Evolutionary conservation across 2,329 filamentous ascomycete genomes (phyloP), one percentile per base, ranked within the genome.

Genomic region (Claviceps monticola): DNA sequence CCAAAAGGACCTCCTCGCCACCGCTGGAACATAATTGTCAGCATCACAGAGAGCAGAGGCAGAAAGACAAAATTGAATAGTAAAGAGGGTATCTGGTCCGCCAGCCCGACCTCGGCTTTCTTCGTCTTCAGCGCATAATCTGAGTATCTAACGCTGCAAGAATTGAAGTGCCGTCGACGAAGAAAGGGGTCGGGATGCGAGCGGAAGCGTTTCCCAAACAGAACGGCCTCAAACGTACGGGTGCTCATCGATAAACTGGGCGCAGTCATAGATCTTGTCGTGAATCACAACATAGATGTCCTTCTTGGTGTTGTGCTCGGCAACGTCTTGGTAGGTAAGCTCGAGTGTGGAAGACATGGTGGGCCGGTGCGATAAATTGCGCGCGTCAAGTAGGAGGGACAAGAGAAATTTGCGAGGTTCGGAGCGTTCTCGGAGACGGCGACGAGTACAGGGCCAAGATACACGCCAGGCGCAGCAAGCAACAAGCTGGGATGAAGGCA

Each of bases 1-100:
- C 93, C 61, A 98, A 84, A 57, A 98, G 76, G 61, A 98, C 93
- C 75, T 98, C 93, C 74, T 98, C 93, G 74, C 93, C 93, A 76
- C 93, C 93, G 63, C 93, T 97, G 65, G 41, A 48, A 52, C 26
- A 51, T 26, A 21, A 51, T 41, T 46, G 23, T 54, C 42, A 51
- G 51, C 52, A 44, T 37, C 9, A 8, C 37, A 41, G 9, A 3
- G 19, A n/a, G n/a, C 8, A 19, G n/a, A 17, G 5, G n/a, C 17
- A 37, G 4, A 21, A 34, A 16, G 2, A 36, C 36, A 4, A 29
- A 43, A 23, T 3, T 2, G 16, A 17, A 41, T 17, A 19, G 17
- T 17, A 19, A 17, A 9, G 7, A n/a, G 7, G 5, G 17, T 9
- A 19, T 9, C 3, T 13, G 19, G 29, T 34, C 29, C 29, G 29